These are phyloP conservation scores for Dioscorea zingiberensis DNA, from an alignment of 106 monocot genomes.

Conservation along the genomic window DNA sequence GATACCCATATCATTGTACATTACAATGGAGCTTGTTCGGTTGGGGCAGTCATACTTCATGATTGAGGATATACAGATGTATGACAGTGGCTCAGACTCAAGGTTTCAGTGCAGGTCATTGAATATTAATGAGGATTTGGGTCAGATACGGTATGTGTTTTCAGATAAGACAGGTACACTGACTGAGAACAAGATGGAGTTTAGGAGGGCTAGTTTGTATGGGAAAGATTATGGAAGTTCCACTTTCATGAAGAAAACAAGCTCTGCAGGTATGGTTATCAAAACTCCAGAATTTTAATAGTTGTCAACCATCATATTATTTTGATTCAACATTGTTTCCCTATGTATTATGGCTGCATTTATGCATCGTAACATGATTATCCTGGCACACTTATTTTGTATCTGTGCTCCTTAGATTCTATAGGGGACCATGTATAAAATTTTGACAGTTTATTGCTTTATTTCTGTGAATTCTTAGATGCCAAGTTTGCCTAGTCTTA, in stretches of 20 bases:
- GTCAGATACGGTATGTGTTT: constrained; percentile 90
- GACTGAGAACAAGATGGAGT: constrained; percentile 98
- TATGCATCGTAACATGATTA: no score
- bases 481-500: no score
- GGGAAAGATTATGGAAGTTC: constrained; percentile 85
- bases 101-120: constrained; percentile 97
- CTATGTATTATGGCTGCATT: no score
- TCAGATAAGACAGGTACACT: constrained; percentile 98
- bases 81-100: constrained; percentile 73
- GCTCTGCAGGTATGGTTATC: no score
- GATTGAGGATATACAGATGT: constrained; percentile 91
- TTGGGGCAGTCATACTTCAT: constrained; percentile 98
- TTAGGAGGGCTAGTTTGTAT: constrained; percentile 73
- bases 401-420: no score
- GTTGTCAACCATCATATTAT: no score
- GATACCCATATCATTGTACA: constrained; percentile 99
- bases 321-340: no score
- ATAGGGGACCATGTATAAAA: no score
- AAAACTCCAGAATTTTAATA: no score
- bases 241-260: not conserved
- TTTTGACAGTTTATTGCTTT: no score
- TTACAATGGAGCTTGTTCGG: constrained; percentile 94
- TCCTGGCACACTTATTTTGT: no score
- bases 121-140: constrained; percentile 99
- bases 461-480: no score